Base-by-base conservation (phyloP, 2,329 filamentous ascomycete species). In the Nemania sp. region DNA sequence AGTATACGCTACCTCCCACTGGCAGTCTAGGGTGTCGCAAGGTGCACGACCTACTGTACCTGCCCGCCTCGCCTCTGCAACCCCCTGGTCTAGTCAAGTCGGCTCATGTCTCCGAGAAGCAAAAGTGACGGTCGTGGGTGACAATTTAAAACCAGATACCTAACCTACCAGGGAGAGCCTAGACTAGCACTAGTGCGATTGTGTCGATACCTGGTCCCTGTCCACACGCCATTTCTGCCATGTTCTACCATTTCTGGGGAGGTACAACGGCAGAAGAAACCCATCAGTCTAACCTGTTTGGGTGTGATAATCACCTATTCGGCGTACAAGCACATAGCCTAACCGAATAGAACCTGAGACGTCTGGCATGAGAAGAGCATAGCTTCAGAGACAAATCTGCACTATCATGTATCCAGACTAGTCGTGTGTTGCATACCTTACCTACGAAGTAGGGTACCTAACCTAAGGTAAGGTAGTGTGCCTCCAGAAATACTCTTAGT, bases 91-190 rank as follows among this genome's bases (percentile, higher is more conserved):
- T 59, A 59, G 62, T 62, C 47, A 55, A 20, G 64, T 65, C 64
- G 64, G 64, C 56, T 66, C 63, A 56, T 11, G 55, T 58, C 64
- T 66, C 64, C 64, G 64, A 64, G 49, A 52, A 21, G 49, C 54
- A 66, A 66, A 59, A 66, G 47, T 18, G 62, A 64, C 64, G 47
- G 64, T 66, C 64, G 55, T 62, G 56, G 61, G 46, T 56, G 61
- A 29, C 25, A 29, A 29, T 29, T 29, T 29, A 29, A 29, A 39
- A 12, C 35, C 15, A n/a, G 35, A n/a, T 42, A 39, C 45, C 40
- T 37, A 40, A 42, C 21, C 21, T 12, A 42, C 21, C 21, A 3
- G 7, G 40, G 12, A 43, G 40, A 4, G 17, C 13, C 11, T 39
- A 39, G 11, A 43, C 40, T 43, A 43, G 40, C 11, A 43, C 40